phyloP scores from a whole-genome alignment of 2,329 filamentous ascomycete species.

The Diaporthe citri region DNA sequence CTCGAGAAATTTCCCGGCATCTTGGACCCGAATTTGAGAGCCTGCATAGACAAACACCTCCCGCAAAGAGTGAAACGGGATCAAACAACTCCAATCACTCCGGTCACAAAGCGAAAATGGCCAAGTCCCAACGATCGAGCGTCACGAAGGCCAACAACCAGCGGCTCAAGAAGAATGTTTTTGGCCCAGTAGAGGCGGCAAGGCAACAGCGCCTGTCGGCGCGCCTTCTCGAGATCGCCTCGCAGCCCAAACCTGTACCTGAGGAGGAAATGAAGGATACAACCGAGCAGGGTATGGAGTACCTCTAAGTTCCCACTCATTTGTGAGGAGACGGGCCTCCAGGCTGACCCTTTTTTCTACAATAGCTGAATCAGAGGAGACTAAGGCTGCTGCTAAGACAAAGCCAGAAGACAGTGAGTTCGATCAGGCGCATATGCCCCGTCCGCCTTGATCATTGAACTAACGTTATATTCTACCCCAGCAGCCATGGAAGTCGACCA shows the following conservation, averaged over 20 bases:
- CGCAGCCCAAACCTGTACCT: slow-evolving; percentile 76
- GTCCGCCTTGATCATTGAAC: neutral
- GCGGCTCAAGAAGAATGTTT: slow-evolving; percentile 83
- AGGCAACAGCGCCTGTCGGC: slow-evolving; percentile 86
- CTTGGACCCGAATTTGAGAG: neutral
- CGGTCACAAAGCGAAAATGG: slow-evolving; percentile 68
- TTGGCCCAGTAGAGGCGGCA: slow-evolving; percentile 84
- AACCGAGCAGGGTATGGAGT: slow-evolving; percentile 59
- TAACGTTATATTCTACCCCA: slow-evolving; percentile 16
- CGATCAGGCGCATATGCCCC: too few species aligned
- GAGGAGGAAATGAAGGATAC: slow-evolving; percentile 57
- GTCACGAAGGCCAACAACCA: slow-evolving; percentile 85
- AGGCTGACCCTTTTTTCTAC: neutral
- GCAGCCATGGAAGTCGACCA: slow-evolving; percentile 70
- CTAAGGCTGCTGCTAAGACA: slow-evolving; percentile 45
- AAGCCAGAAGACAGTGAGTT: slow-evolving; percentile 50
- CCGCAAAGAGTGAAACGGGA: neutral
- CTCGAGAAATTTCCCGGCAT: slow-evolving; percentile 25
- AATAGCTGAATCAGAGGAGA: slow-evolving; percentile 45
- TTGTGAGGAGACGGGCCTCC: neutral
- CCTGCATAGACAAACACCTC: slow-evolving; percentile 10
- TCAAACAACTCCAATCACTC: neutral
- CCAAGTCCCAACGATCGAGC: slow-evolving; percentile 86
- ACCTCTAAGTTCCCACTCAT: neutral
- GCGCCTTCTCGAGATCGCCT: slow-evolving; percentile 84